Evolutionary conservation across 208 protist genomes (phyloP), one percentile per base, ranked within the genome.

Genomic region (Acanthamoeba healyi): DNA sequence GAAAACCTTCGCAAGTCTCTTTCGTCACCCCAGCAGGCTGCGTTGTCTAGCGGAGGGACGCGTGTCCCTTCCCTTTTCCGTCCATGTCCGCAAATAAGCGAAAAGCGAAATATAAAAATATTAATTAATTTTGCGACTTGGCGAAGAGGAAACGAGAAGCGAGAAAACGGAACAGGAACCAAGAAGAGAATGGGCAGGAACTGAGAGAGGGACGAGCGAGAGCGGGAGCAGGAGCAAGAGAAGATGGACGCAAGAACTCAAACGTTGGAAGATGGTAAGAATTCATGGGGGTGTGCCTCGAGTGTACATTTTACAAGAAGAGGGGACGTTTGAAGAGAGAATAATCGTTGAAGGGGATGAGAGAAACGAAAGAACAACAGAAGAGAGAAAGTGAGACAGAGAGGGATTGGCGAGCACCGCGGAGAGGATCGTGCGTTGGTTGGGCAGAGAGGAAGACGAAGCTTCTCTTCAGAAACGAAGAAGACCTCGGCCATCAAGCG

Each of bases 291-390:
- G n/a, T 32, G 38, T 32, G 72, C 72, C 40, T 34, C 72, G 40
- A 81, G 72, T 51, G 72, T 81, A 81, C 72, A 81, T 81, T 81
- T 81, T 81, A 81, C 72, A 81, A 26, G 40, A 81, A 19, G n/a
- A 19, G 10, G 22, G 22, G 54, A 61, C 12, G 54, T 34, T 38
- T 42, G 10, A 14, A 72, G 32, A 34, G 19, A 72, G 15, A 19
- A 32, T 29, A 40, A 72, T 19, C 58, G 58, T 10, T 6, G 26
- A 34, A 40, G 63, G 34, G 26, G 17, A 40, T 3, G 38, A 29
- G 34, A 38, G 24, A 34, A 34, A 40, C 15, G 32, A 40, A 4
- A 72, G 63, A 72, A 29, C 6, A 58, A n/a, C n/a, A n/a, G n/a
- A n/a, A n/a, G n/a, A n/a, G n/a, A n/a, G n/a, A n/a, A n/a, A n/a